A percentile compares a stretch with the other conserved stretches of the same genome.
These are phyloP conservation scores for Leucocoprinus sp. DNA, from an alignment of 768 basidiomycete genomes.

Conservation along the genomic window DNA sequence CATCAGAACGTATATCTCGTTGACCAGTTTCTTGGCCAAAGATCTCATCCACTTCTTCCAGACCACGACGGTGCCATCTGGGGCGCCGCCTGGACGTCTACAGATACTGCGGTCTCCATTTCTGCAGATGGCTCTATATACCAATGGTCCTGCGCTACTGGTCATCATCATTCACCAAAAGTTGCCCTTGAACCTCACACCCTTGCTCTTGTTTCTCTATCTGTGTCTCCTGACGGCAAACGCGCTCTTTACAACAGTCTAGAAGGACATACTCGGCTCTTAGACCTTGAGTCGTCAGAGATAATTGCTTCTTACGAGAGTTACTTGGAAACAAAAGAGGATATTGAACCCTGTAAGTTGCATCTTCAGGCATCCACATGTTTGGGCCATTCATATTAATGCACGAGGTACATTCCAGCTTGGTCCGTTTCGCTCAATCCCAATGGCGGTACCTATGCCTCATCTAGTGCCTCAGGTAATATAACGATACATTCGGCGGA, in stretches of 20 bases:
- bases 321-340: conserved; percentile 49
- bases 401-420: conserved; percentile 32
- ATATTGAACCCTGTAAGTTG: conserved; percentile 62
- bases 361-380: conserved; percentile 11
- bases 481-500: conserved; percentile 67
- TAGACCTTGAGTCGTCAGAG: conserved; percentile 59
- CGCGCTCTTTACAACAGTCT: conserved; percentile 72
- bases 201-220: conserved; percentile 78
- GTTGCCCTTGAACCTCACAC: conserved; percentile 62
- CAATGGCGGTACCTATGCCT: conserved; percentile 61
- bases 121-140: conserved; percentile 75
- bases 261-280: conserved; percentile 74
- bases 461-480: conserved; percentile 65
- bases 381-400: conserved; percentile 7
- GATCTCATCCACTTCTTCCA: conserved; percentile 32
- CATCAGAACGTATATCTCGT: conserved; percentile 60
- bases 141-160: conserved; percentile 62
- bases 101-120: conserved; percentile 57
- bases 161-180: conserved; percentile 47
- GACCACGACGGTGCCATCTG: conserved; percentile 77
- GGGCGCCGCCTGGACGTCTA: conserved; percentile 66
- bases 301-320: conserved; percentile 66
- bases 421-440: conserved; percentile 85
- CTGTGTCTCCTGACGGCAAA: conserved; percentile 57
- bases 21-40: conserved; percentile 19